phyloP scores from a whole-genome alignment of 2,329 filamentous ascomycete genomes.

The Coniella lustricola region DNA sequence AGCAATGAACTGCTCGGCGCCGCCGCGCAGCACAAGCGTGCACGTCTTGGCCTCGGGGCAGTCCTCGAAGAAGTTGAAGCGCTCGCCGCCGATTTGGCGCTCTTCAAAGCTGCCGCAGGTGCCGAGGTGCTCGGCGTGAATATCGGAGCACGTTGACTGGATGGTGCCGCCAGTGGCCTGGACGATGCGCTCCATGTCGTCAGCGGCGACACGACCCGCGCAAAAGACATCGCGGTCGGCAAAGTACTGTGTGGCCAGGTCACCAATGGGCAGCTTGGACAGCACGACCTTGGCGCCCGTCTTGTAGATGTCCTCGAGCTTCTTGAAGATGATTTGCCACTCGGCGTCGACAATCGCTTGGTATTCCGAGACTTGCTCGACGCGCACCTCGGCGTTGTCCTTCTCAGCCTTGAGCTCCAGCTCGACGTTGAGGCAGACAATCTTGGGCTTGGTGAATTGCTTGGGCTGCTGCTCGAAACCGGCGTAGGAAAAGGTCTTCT shows the following conservation, averaged over 20 bases:
- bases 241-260: slow-evolving; percentile 95
- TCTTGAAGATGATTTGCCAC: slow-evolving; percentile 99
- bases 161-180: slow-evolving; percentile 87
- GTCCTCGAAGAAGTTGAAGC: slow-evolving; percentile 97
- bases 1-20: slow-evolving; percentile 97
- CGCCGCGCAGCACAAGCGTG: slow-evolving; percentile 88
- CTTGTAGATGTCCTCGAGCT: slow-evolving; percentile 89
- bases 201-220: slow-evolving; percentile 81
- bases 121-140: slow-evolving; percentile 80
- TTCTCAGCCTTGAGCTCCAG: slow-evolving; percentile 98
- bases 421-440: slow-evolving; percentile 96
- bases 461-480: slow-evolving; percentile 99
- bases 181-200: slow-evolving; percentile 93
- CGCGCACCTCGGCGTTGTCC: slow-evolving; percentile 96
- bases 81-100: slow-evolving; percentile 92
- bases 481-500: slow-evolving; percentile 99
- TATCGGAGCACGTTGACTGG: slow-evolving; percentile 96
- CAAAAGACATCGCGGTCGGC: slow-evolving; percentile 98
- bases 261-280: slow-evolving; percentile 93
- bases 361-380: slow-evolving; percentile 98
- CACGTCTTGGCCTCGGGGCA: slow-evolving; percentile 95
- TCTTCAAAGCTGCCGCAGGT: slow-evolving; percentile 89
- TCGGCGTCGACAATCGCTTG: slow-evolving; percentile 98
- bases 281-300: slow-evolving; percentile 96
- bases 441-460: slow-evolving; percentile 87